Conservation (phyloP, 495 filamentous ascomycete species). For the Hypoxylon fuscum region DNA sequence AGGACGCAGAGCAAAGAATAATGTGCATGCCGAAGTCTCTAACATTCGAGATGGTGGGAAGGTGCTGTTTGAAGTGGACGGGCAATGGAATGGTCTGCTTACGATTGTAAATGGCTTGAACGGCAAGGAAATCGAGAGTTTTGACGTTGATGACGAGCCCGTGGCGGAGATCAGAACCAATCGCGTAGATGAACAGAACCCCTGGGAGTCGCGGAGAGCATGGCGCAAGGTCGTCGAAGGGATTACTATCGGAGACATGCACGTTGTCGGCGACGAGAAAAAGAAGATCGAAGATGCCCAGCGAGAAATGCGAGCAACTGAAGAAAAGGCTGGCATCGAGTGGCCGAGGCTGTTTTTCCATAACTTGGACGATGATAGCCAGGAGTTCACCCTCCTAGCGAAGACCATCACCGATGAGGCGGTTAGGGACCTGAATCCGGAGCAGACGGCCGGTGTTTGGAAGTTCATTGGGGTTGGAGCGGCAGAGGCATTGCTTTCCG, state of each 20-base stretch:
- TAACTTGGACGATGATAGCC: conserved; percentile 19
- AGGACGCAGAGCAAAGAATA: conserved; percentile 10
- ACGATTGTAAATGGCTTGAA: conserved; percentile 45
- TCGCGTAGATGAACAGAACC: conserved; percentile 48
- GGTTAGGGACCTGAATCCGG: conserved; percentile 60
- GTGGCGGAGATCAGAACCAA: conserved; percentile 35
- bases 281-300: conserved; percentile 51
- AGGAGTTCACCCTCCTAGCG: conserved; percentile 19
- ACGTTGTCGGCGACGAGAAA: conserved; percentile 47
- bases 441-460: conserved; percentile 44
- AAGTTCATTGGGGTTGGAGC: conserved; percentile 21
- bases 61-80: conserved; percentile 45
- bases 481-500: conserved; percentile 23
- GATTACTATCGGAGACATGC: conserved; percentile 49
- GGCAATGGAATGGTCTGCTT: conserved; percentile 55
- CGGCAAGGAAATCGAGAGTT: conserved; percentile 44
- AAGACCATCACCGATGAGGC: conserved; percentile 16
- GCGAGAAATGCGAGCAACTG: conserved; percentile 68
- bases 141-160: conserved; percentile 40
- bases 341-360: conserved; percentile 66
- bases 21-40: conserved; percentile 21
- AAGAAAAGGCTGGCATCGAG: conserved; percentile 61
- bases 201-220: conserved; percentile 55
- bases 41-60: background rate
- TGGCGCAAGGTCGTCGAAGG: conserved; percentile 50